These are phyloP conservation scores for Parietaria judaica DNA, from an alignment of 306 rosid species.

Conservation along the genomic window DNA sequence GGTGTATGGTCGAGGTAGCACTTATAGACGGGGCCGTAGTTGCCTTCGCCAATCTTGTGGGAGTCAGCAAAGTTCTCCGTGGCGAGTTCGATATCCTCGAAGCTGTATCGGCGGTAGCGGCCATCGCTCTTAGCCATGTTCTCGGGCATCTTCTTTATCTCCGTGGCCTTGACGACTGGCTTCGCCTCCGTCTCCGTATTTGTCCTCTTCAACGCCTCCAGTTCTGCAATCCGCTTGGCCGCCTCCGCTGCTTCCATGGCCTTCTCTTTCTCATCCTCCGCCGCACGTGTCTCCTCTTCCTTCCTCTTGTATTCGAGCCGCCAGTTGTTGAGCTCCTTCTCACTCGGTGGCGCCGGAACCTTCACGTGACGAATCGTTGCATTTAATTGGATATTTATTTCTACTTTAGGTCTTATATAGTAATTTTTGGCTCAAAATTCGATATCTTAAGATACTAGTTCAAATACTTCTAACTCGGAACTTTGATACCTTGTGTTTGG, in stretches of 20 bases:
- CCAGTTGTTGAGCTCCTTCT: conserved; percentile 48
- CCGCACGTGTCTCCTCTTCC: conserved; percentile 52
- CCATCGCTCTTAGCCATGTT: conserved; percentile 47
- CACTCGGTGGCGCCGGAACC: conserved; percentile 21
- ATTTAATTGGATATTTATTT: too few species aligned
- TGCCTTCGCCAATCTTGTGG: conserved; percentile 89
- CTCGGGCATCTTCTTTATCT: conserved; percentile 44
- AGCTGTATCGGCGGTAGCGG: conserved; percentile 55
- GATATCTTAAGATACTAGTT: background rate
- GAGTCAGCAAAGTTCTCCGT: conserved; percentile 48
- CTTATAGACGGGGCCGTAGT: conserved; percentile 75
- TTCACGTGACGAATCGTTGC: too few species aligned
- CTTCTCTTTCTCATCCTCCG: conserved; percentile 73
- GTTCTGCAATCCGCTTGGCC: conserved; percentile 58
- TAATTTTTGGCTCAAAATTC: background rate
- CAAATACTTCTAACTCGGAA: background rate
- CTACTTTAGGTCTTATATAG: too few species aligned
- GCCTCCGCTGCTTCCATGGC: conserved; percentile 71
- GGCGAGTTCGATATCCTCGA: conserved; percentile 79
- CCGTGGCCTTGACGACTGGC: conserved; percentile 62
- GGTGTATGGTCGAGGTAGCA: conserved; percentile 77
- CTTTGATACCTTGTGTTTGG: conserved; percentile 54
- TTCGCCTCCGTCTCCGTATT: conserved; percentile 36
- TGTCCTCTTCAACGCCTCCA: conserved; percentile 53
- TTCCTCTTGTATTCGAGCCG: conserved; percentile 56